phyloP scores from a whole-genome alignment of 192 early-diverging fungal genomes.

The Linnemannia zychae region DNA sequence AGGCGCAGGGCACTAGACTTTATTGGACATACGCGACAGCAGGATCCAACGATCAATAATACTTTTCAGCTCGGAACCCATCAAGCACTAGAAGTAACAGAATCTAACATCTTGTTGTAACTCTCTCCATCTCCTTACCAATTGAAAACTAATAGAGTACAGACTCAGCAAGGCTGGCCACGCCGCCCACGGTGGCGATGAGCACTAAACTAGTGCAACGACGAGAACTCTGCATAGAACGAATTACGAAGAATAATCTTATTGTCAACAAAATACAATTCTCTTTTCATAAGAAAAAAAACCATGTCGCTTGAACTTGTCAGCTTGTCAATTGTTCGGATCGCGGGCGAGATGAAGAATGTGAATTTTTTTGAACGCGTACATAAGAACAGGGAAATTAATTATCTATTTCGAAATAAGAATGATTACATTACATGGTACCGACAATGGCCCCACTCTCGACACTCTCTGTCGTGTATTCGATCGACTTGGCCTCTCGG shows the following conservation, averaged over 20 bases:
- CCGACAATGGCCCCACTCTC: constrained; percentile 52
- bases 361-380: too few species aligned
- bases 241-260: constrained; percentile 3
- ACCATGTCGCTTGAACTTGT: neutral
- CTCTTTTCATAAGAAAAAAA: neutral
- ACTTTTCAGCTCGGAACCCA: neutral
- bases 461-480: constrained; percentile 48
- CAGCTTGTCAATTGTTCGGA: too few species aligned
- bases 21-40: too few species aligned
- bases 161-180: constrained; percentile 58
- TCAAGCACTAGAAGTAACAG: too few species aligned
- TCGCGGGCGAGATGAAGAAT: too few species aligned
- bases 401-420: too few species aligned
- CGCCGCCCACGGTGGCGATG: constrained; percentile 17
- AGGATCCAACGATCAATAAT: too few species aligned
- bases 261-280: constrained; percentile 1
- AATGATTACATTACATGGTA: constrained; percentile 24
- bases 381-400: too few species aligned
- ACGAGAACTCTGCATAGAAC: neutral
- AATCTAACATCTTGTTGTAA: neutral
- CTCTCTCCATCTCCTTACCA: neutral
- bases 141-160: constrained; percentile 14
- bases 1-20: neutral
- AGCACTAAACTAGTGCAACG: constrained; percentile 16
- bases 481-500: constrained; percentile 38